Conservation (phyloP, 345 rosid genomes). For the Ceriops tagal region DNA sequence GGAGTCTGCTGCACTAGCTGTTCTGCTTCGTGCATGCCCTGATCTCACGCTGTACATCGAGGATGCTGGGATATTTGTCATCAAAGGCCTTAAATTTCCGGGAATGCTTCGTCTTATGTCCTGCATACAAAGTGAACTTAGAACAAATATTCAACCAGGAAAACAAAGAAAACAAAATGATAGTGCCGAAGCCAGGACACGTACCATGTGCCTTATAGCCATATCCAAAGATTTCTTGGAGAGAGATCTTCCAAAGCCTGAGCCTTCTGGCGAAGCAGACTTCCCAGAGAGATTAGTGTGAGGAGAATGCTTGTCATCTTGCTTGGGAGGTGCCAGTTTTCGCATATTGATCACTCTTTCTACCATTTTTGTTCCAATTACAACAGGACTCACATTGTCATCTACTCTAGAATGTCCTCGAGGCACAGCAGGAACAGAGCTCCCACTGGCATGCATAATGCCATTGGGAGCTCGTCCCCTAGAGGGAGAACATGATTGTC, state of each 20-base stretch:
- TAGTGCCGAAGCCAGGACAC: neutral
- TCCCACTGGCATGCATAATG: neutral
- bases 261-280: conserved; percentile 24
- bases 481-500: conserved; percentile 31
- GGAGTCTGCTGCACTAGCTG: conserved; percentile 73
- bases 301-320: conserved; percentile 34
- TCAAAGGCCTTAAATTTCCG: conserved; percentile 76
- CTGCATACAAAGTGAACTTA: conserved; percentile 33
- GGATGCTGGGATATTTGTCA: conserved; percentile 96
- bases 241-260: conserved; percentile 28
- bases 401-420: conserved; percentile 3
- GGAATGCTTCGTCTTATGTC: conserved; percentile 91
- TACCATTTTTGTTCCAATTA: conserved; percentile 31
- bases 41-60: conserved; percentile 97
- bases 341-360: conserved; percentile 36
- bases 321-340: conserved; percentile 33
- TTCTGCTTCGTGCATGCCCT: conserved; percentile 63
- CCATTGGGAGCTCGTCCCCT: conserved; percentile 18
- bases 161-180: neutral
- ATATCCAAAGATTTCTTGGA: conserved; percentile 35
- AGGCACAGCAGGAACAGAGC: conserved; percentile 12
- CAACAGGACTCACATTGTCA: conserved; percentile 29
- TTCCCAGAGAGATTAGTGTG: conserved; percentile 27
- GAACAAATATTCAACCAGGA: neutral
- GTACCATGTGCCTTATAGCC: conserved; percentile 35